Evolutionary conservation across 2,329 filamentous ascomycete species (phyloP).

Genomic region (Dactylellina parvicollis): DNA sequence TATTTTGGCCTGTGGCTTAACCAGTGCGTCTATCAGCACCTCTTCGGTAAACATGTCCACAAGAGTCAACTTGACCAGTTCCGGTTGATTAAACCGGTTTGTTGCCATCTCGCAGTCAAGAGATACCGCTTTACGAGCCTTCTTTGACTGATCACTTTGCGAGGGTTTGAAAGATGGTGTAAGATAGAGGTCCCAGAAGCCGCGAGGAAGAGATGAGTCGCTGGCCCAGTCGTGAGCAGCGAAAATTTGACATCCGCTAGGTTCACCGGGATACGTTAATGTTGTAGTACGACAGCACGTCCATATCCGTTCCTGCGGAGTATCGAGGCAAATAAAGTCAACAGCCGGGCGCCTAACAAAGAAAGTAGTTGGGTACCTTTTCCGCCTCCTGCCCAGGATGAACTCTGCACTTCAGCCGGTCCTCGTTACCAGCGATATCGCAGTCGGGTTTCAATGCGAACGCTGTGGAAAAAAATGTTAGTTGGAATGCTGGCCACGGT

Average conservation of each 20-base stretch:
- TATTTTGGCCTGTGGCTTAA: constrained; percentile 65
- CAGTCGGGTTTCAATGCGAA: constrained; percentile 41
- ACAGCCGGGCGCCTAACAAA: neutral
- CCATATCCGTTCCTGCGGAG: constrained; percentile 10
- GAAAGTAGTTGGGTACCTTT: constrained; percentile 7
- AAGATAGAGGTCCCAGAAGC: constrained; percentile 42
- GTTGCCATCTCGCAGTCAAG: constrained; percentile 70
- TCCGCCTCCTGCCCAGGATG: constrained; percentile 33
- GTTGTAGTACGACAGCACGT: constrained; percentile 31
- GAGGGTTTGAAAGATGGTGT: constrained; percentile 26
- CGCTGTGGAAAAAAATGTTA: constrained; percentile 6
- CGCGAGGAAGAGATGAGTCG: constrained; percentile 29
- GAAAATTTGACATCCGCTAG: constrained; percentile 30
- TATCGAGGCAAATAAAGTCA: neutral
- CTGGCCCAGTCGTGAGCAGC: constrained; percentile 38
- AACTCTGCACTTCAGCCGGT: constrained; percentile 23
- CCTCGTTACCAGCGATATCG: constrained; percentile 6
- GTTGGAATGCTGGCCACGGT: too few relatives aligned
- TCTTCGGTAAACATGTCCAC: constrained; percentile 67
- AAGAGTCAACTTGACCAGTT: constrained; percentile 67
- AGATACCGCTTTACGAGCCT: constrained; percentile 60
- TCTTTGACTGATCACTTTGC: neutral
- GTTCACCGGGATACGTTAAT: constrained; percentile 27
- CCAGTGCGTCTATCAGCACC: constrained; percentile 66
- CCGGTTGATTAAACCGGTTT: constrained; percentile 63